phyloP scores from a whole-genome alignment of 2,329 filamentous ascomycete species.

The Diaporthe sp. region DNA sequence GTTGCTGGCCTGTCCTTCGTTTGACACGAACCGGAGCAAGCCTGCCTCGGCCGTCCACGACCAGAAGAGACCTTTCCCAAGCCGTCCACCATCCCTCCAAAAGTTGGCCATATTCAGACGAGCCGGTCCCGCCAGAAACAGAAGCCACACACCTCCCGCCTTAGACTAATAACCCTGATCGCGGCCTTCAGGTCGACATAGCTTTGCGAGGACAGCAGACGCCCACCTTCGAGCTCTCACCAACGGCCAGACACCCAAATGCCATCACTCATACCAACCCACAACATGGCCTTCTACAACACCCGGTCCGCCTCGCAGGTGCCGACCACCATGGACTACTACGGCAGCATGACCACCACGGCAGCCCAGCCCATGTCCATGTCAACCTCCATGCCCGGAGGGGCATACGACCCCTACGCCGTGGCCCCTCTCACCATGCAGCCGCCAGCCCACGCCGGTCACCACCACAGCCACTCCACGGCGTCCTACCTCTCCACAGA shows the following conservation, averaged over 20 bases:
- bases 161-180: conserved; percentile 15
- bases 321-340: conserved; percentile 47
- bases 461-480: conserved; percentile 41
- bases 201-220: not conserved
- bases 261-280: conserved; percentile 43
- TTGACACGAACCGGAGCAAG: conserved; percentile 38
- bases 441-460: conserved; percentile 45
- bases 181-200: not conserved
- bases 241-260: conserved; percentile 43
- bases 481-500: conserved; percentile 57
- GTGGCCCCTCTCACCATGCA: conserved; percentile 50
- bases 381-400: conserved; percentile 45
- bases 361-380: conserved; percentile 44
- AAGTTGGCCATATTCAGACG: conserved; percentile 32
- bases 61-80: conserved; percentile 36
- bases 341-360: conserved; percentile 48
- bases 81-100: conserved; percentile 12
- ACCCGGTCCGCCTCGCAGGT: conserved; percentile 39
- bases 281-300: conserved; percentile 52
- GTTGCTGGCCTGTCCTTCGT: conserved; percentile 38
- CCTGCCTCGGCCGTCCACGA: conserved; percentile 32
- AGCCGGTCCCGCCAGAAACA: conserved; percentile 35
- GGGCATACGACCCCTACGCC: conserved; percentile 51
- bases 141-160: conserved; percentile 10
- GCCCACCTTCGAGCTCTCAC: conserved; percentile 47